These are phyloP conservation scores for Coleophoma cylindrospora DNA, from an alignment of 2,329 filamentous ascomycete genomes.

Conservation along the genomic window DNA sequence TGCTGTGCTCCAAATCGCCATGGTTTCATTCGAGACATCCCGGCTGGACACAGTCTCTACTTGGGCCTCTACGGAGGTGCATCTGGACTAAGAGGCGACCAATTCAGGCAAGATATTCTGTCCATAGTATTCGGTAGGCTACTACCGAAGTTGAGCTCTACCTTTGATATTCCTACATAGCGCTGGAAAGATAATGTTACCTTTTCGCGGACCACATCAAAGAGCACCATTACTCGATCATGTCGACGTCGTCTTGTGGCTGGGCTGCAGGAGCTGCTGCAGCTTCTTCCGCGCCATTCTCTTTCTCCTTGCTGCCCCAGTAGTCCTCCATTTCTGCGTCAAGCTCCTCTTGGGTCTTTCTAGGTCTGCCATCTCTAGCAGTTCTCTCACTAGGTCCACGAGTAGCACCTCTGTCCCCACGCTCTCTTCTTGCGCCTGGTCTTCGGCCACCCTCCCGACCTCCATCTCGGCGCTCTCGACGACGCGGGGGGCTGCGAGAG, in stretches of 20 bases:
- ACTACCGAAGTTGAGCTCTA: no score
- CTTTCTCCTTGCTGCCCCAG: constrained; percentile 52
- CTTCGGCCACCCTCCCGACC: constrained; percentile 39
- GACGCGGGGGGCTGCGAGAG: constrained; percentile 55
- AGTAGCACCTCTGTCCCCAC: constrained; percentile 32
- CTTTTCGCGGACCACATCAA: no score
- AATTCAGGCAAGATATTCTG: no score
- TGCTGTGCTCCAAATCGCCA: no score
- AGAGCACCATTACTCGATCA: constrained; percentile 52
- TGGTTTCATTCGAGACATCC: no score
- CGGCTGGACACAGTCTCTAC: no score
- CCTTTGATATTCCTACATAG: no score
- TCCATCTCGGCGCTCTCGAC: constrained; percentile 37
- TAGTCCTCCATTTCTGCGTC: constrained; percentile 98
- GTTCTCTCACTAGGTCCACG: constrained; percentile 33
- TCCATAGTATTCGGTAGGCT: no score
- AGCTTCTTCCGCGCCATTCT: constrained; percentile 21
- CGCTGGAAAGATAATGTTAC: no score
- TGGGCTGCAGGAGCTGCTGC: constrained; percentile 26
- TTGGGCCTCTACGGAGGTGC: no score
- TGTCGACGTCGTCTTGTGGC: constrained; percentile 57
- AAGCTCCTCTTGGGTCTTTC: constrained; percentile 86
- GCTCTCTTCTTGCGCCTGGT: constrained; percentile 35
- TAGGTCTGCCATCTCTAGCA: constrained; percentile 48
- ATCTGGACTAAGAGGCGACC: no score